These are phyloP conservation scores for Trichoderma koningiopsis DNA, from an alignment of 2,329 filamentous ascomycete genomes.

Conservation along the genomic window DNA sequence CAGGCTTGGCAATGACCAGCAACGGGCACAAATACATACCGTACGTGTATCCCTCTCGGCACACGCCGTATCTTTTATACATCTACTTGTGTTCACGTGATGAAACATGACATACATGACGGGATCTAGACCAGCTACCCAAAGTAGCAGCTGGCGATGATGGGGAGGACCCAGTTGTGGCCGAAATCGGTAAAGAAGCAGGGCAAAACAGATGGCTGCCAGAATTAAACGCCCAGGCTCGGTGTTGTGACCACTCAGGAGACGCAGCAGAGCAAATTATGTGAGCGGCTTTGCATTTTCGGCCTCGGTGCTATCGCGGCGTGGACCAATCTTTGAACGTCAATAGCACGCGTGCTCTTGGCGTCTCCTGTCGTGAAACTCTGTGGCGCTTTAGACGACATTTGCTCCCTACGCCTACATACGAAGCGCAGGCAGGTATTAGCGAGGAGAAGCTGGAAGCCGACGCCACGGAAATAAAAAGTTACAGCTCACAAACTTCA, in stretches of 20 bases:
- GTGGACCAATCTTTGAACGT: not conserved
- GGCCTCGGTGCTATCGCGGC: slow-evolving; percentile 15
- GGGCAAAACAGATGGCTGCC: not conserved
- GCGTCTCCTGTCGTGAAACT: not conserved
- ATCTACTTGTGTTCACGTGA: slow-evolving; percentile 8
- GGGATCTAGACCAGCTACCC: not conserved
- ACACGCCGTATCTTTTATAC: not conserved
- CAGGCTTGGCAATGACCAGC: not conserved
- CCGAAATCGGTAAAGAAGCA: not conserved
- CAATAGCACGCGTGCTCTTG: not conserved
- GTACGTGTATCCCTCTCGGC: not conserved
- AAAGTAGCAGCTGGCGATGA: not conserved
- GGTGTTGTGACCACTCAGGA: not conserved
- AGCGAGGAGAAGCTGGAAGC: not conserved
- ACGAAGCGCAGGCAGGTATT: not conserved
- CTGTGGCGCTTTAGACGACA: slow-evolving; percentile 5
- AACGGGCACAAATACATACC: not conserved
- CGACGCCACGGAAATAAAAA: not conserved
- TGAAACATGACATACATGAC: not conserved
- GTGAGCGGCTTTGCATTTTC: not conserved
- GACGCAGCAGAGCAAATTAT: not conserved
- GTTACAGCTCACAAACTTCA: slow-evolving; percentile 17
- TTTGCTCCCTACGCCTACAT: not conserved
- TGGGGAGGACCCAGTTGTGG: not conserved
- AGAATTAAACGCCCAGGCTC: not conserved